Base-by-base conservation (phyloP, 345 rosid species). In the Trapa bicornis region DNA sequence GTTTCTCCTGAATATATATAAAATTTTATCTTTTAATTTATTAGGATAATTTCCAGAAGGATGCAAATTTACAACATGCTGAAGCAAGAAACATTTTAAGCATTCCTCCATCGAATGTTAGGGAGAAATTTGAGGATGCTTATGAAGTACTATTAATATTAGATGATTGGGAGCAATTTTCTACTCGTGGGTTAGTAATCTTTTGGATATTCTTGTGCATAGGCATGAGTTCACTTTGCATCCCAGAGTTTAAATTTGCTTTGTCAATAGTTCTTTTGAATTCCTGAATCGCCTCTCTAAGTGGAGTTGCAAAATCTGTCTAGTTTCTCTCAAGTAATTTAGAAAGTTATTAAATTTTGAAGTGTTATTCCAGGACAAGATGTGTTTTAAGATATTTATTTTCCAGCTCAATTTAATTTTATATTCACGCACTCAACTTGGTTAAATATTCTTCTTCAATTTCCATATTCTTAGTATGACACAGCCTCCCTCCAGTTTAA, bases 151-250 rank as follows among this genome's bases (percentile, higher is more conserved):
- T 87, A 64, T 74, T 91, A 75, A 85, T 91, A 72, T 70, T 93
- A 74, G 97, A 93, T 81, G 92, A 88, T 64, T 75, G 91, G 50
- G 96, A 91, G 83, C 89, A 91, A 61, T 91, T 86, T 80, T 82
- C 87, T 36, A 63, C 69, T 69, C 85, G 74, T 42, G 87, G 97
- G 97, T 91, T 61, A 68, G 90, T 81, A 33, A n/a, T 45, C 66
- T 73, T 56, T 54, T 42, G 15, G 13, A 42, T 56, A 52, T 65
- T 22, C 14, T n/a, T 32, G 11, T 50, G 29, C 29, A 53, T 15
- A 42, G 67, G 67, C 47, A 39, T 14, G 4, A 7, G 35, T 48
- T 14, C 15, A 14, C 4, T 66, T 35, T 48, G 33, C 8, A 33
- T 61, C 38, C 36, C 47, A 39, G 60, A 69, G 66, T 69, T 17